These are phyloP conservation scores for Corynespora cassiicola DNA, from an alignment of 2,329 filamentous ascomycete species.

Conservation along the genomic window DNA sequence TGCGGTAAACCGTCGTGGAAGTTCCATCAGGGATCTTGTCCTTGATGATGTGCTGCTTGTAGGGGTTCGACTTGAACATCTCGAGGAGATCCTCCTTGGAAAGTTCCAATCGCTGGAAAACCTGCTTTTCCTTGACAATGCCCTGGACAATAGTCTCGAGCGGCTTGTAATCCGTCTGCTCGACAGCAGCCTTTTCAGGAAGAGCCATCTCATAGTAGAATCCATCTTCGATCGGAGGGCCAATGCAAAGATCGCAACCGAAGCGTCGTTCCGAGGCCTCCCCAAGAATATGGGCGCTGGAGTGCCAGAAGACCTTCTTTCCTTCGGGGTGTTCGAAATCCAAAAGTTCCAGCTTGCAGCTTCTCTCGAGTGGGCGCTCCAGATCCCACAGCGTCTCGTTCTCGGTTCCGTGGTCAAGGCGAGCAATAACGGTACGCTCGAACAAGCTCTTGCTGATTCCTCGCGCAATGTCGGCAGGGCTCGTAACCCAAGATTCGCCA, in stretches of 20 bases:
- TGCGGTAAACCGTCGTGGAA: slow-evolving; percentile 91
- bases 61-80: slow-evolving; percentile 98
- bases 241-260: slow-evolving; percentile 91
- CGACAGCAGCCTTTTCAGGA: slow-evolving; percentile 73
- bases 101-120: slow-evolving; percentile 86
- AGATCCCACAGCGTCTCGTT: slow-evolving; percentile 87
- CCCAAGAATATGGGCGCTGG: slow-evolving; percentile 92
- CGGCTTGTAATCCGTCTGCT: slow-evolving; percentile 80
- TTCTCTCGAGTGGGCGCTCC: slow-evolving; percentile 85
- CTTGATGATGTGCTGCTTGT: slow-evolving; percentile 97
- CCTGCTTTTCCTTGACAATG: slow-evolving; percentile 96
- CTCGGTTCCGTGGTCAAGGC: slow-evolving; percentile 78
- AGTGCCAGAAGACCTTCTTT: slow-evolving; percentile 98
- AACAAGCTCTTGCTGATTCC: slow-evolving; percentile 83
- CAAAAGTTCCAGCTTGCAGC: slow-evolving; percentile 83
- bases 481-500: slow-evolving; percentile 90
- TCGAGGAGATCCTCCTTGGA: slow-evolving; percentile 91
- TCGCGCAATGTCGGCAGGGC: slow-evolving; percentile 78
- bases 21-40: slow-evolving; percentile 89
- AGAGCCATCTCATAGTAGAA: slow-evolving; percentile 98
- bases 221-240: slow-evolving; percentile 86
- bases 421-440: slow-evolving; percentile 86
- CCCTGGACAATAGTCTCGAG: slow-evolving; percentile 80
- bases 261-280: slow-evolving; percentile 91
- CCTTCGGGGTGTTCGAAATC: slow-evolving; percentile 79